Evolutionary conservation across 2,329 filamentous ascomycete genomes (phyloP).

Genomic region (Zalaria sp.): DNA sequence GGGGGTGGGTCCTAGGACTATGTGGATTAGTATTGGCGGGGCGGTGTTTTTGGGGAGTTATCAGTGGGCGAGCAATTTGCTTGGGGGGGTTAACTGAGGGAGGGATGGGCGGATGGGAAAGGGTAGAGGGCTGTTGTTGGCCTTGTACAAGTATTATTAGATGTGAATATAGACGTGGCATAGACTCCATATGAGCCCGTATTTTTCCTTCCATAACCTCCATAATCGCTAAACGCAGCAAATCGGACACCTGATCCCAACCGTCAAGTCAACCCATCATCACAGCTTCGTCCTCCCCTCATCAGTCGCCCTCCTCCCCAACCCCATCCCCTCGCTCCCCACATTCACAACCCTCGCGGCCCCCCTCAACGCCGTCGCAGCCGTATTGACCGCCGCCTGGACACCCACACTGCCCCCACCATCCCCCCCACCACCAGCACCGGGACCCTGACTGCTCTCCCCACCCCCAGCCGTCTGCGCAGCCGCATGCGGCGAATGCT

Average conservation of each 20-base stretch:
- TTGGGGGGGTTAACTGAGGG: constrained; percentile 31
- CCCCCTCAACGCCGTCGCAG: constrained; percentile 12
- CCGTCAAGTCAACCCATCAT: constrained; percentile 1
- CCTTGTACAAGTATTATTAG: no score
- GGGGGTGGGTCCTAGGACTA: constrained; percentile 66
- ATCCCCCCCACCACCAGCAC: constrained; percentile 6
- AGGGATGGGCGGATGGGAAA: no score
- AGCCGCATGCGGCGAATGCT: not conserved
- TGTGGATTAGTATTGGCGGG: constrained; percentile 91
- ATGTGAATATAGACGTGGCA: no score
- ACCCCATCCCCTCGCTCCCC: constrained; percentile 8
- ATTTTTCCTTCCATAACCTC: no score
- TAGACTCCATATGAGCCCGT: no score
- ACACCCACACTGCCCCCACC: not conserved
- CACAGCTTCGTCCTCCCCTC: constrained; percentile 23
- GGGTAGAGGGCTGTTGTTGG: no score
- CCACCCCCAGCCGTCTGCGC: constrained; percentile 7
- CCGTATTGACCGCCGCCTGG: constrained; percentile 8
- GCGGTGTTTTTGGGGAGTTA: constrained; percentile 92
- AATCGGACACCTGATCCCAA: no score
- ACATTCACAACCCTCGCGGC: constrained; percentile 13
- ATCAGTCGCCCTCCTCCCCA: constrained; percentile 15
- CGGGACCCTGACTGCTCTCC: constrained; percentile 1
- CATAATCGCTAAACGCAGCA: no score
- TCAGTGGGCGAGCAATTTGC: constrained; percentile 69